Evolutionary conservation across 805 yeast genomes (phyloP), one percentile per base, ranked within the genome.

Genomic region (Jamesozyma piceae): DNA sequence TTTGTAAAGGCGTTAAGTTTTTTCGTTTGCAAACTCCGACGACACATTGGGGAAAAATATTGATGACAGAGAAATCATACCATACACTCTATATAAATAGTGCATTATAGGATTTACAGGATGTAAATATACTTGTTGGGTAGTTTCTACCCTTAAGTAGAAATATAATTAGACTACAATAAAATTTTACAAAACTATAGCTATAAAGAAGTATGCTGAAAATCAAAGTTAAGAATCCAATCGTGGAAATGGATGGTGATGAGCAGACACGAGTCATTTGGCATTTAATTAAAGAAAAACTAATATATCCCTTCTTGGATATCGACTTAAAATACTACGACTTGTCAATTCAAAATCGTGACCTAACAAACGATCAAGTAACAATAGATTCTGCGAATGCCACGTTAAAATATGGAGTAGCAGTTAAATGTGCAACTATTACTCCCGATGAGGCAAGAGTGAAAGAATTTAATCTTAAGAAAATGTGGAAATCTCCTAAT

Each of bases 401-500:
- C 41, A 88, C 87, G 51, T 68, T 79, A 65, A 76, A 88, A 65
- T 81, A 86, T 65, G 82, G 84, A 42, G 97, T 89, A 44, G 97
- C 95, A 28, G 85, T 89, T 55, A 89, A 89, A 70, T 89, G 97
- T 71, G 97, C 97, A 44, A 89, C 97, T 39, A 90, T 89, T 64
- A 89, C 97, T 17, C 97, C 97, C 8, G 95, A 85, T 60, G 97
- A 90, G 69, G 90, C 86, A 38, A 78, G 97, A 56, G 96, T 90
- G 43, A 72, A 83, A 65, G 97, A 90, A 66, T 90, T 87, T 66
- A 69, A 75, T 43, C 74, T 90, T 65, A 88, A 89, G 71, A 84
- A 87, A 66, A 89, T 90, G 97, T 89, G 96, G 96, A 73, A 83
- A 45, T 85, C 95, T 15, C 97, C 97, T 49, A 89, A 90, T 66